Percentiles rank a stretch among this genome's conserved stretches.
Conservation (phyloP, 148 eudicot genomes). For the Beta vulgaris region DNA sequence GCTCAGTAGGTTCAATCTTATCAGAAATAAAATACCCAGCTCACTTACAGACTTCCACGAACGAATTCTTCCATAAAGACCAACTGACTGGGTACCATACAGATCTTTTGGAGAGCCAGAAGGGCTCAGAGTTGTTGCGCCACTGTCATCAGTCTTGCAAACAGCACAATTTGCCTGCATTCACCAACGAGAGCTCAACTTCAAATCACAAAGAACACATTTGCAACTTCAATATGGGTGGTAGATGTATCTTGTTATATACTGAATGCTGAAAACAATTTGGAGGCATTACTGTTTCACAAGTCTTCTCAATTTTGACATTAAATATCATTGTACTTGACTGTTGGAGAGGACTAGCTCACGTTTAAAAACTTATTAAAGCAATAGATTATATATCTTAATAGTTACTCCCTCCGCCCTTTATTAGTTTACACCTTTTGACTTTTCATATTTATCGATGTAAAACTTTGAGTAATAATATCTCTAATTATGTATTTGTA, state of each 20-base stretch:
- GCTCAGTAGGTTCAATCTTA: conserved; percentile 10
- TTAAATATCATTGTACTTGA: background rate
- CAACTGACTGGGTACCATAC: conserved; percentile 90
- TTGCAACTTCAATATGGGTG: background rate
- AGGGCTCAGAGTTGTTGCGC: conserved; percentile 80
- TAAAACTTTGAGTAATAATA: no score
- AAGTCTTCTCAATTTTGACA: background rate
- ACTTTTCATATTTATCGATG: no score
- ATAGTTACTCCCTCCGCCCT: no score
- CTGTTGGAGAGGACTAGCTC: background rate
- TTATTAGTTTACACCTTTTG: no score
- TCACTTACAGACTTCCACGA: conserved; percentile 95
- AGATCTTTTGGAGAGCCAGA: conserved; percentile 68
- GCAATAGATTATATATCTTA: no score
- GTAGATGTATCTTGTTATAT: background rate
- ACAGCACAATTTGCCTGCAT: conserved; percentile 87
- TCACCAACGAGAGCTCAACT: background rate
- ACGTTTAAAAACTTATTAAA: no score
- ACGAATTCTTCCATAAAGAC: conserved; percentile 86
- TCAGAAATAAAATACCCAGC: conserved; percentile 1
- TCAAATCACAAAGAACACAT: background rate
- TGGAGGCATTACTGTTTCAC: background rate
- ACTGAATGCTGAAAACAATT: background rate
- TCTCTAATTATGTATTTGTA: no score
- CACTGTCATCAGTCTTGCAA: conserved; percentile 90